Evolutionary conservation across 2,329 filamentous ascomycete genomes (phyloP).

Genomic region (Ceratocystis eucalypticola): DNA sequence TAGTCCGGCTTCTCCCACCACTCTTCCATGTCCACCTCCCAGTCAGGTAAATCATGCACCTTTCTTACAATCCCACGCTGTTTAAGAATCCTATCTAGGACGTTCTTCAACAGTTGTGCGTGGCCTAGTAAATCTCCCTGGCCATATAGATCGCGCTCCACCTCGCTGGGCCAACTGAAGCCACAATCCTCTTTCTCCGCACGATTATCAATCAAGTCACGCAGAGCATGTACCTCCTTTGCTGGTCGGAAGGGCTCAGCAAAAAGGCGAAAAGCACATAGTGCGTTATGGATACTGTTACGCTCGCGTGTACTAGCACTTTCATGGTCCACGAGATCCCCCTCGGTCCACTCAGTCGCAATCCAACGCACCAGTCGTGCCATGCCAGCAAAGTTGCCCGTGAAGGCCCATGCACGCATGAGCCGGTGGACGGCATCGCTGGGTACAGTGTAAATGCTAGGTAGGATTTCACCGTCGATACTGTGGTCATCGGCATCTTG

Average conservation of each 20-base stretch:
- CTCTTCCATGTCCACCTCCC: slow-evolving; percentile 8
- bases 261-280: slow-evolving; percentile 38
- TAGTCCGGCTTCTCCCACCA: slow-evolving; percentile 7
- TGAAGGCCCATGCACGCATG: slow-evolving; percentile 47
- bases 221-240: slow-evolving; percentile 26
- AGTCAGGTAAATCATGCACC: neutral
- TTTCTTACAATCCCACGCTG: slow-evolving; percentile 4
- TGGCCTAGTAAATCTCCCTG: slow-evolving; percentile 17
- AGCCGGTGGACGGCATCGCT: slow-evolving; percentile 13
- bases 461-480: neutral
- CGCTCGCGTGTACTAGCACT: slow-evolving; percentile 22
- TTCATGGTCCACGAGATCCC: slow-evolving; percentile 21
- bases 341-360: slow-evolving; percentile 32
- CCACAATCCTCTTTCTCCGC: slow-evolving; percentile 23
- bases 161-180: slow-evolving; percentile 30
- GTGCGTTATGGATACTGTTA: slow-evolving; percentile 27
- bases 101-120: slow-evolving; percentile 10
- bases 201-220: slow-evolving; percentile 23
- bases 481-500: neutral
- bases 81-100: slow-evolving; percentile 8
- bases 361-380: slow-evolving; percentile 47
- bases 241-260: slow-evolving; percentile 31
- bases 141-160: slow-evolving; percentile 27
- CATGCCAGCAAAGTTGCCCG: slow-evolving; percentile 47
- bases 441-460: slow-evolving; percentile 1